A percentile compares a stretch with the other conserved stretches of the same genome.
Conservation (phyloP, 1,139 yeast species). For the Magnusiomyces tetraspermus region DNA sequence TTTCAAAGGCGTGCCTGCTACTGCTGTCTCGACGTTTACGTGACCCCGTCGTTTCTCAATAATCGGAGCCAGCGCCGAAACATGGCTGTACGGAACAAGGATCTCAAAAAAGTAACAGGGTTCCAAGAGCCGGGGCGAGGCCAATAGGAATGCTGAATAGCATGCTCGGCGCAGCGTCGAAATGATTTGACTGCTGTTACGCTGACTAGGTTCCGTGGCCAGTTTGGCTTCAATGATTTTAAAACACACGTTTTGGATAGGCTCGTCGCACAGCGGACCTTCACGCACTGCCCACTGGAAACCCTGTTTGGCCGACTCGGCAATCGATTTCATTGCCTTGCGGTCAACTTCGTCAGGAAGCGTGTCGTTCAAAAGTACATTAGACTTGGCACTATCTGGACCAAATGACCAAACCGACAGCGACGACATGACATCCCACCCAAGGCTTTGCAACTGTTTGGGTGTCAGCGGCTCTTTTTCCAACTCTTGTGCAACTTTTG, state of each 20-base stretch:
- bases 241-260: conserved; percentile 62
- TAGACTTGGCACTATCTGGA: conserved; percentile 47
- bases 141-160: conserved; percentile 68
- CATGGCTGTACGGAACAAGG: conserved; percentile 44
- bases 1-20: conserved; percentile 68
- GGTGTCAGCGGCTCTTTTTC: conserved; percentile 29
- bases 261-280: conserved; percentile 88
- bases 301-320: conserved; percentile 57
- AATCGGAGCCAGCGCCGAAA: conserved; percentile 42
- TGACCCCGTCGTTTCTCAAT: conserved; percentile 59
- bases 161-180: conserved; percentile 82
- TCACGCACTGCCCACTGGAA: conserved; percentile 76
- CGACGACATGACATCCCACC: conserved; percentile 80
- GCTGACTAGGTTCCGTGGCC: conserved; percentile 40
- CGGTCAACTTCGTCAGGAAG: conserved; percentile 63
- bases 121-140: conserved; percentile 72
- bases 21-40: conserved; percentile 42
- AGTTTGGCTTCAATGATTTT: conserved; percentile 55
- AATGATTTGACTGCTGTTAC: conserved; percentile 66
- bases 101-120: conserved; percentile 65
- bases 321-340: conserved; percentile 38
- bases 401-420: conserved; percentile 79
- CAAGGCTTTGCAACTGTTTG: conserved; percentile 41
- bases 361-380: conserved; percentile 69
- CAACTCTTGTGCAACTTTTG: conserved; percentile 35